These are phyloP conservation scores for Hirschioporus abietinus DNA, from an alignment of 768 basidiomycete genomes.

Conservation along the genomic window DNA sequence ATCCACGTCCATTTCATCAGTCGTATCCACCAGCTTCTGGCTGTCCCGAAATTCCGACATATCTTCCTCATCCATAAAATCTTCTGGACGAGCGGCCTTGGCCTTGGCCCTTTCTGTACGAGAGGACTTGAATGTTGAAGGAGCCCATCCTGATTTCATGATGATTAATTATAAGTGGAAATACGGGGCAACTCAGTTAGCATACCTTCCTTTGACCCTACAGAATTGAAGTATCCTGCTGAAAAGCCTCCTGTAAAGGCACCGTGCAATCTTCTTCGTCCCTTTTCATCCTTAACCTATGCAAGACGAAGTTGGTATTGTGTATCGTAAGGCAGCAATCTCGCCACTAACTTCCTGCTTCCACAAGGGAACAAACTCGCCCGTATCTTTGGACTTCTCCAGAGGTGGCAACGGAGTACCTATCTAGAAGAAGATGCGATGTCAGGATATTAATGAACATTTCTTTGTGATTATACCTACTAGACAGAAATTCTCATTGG, in stretches of 20 bases:
- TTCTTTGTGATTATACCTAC: constrained; percentile 34
- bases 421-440: constrained; percentile 45
- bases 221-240: constrained; percentile 94
- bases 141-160: constrained; percentile 78
- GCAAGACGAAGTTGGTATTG: constrained; percentile 13
- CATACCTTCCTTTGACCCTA: constrained; percentile 92
- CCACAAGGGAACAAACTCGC: constrained; percentile 96
- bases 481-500: constrained; percentile 82
- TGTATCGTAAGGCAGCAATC: constrained; percentile 16
- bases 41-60: constrained; percentile 74
- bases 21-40: constrained; percentile 69
- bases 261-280: constrained; percentile 88
- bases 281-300: constrained; percentile 90
- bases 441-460: constrained; percentile 9
- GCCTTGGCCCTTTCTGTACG: constrained; percentile 67
- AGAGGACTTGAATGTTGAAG: constrained; percentile 89
- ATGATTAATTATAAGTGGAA: constrained; percentile 4
- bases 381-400: constrained; percentile 88
- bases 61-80: constrained; percentile 99
- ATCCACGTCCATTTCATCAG: constrained; percentile 61
- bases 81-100: constrained; percentile 65
- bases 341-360: constrained; percentile 77
- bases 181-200: neutral
- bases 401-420: constrained; percentile 92
- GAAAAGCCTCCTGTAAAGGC: constrained; percentile 99